Base-by-base conservation (phyloP, 345 rosid species). In the Moricandia arvensis region DNA sequence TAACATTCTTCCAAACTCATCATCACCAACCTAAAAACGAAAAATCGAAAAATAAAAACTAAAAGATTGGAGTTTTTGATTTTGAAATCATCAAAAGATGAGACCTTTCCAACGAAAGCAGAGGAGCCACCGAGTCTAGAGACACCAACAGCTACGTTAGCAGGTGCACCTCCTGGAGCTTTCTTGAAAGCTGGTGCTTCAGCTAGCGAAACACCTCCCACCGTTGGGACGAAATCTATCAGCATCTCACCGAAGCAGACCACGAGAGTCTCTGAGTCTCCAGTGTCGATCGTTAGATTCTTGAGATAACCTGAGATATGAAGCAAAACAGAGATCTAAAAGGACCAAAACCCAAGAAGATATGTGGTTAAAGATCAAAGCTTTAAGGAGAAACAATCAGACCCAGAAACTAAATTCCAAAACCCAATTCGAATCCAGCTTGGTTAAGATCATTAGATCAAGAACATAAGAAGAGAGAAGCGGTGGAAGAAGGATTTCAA, bases 151-250 rank as follows among this genome's bases (percentile, higher is more conserved):
- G 99, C 98, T 71, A 96, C 99, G 80, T 96, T 96, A 3, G 98
- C 99, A 71, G 98, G 99, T 78, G 99, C 99, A 26, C 99, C 98
- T 9, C 99, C 98, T 13, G 98, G 87, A 76, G 99, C 93, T 85
- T 88, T 93, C 89, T 88, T 87, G 87, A 96, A 96, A 69, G 93
- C 93, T 10, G 96, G 95, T 73, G 98, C 98, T 84, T 93, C 97
- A 24, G 97, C 98, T 1, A 93, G 88, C 43, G 99, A 96, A 64
- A 93, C 96, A 59, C 94, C 96, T 11, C 73, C 84, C 34, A 90
- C 91, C 6, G 96, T 88, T 8, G 99, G 98, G 6, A 96, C 98
- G 74, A 96, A 93, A 81, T 96, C 99, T 0, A 96, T 96, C 85
- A 96, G 81, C 94, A 93, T 85, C 69, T 96, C 99, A 55, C 99